These are phyloP conservation scores for Phialophora macrospora DNA, from an alignment of 2,329 filamentous ascomycete genomes.

Conservation along the genomic window DNA sequence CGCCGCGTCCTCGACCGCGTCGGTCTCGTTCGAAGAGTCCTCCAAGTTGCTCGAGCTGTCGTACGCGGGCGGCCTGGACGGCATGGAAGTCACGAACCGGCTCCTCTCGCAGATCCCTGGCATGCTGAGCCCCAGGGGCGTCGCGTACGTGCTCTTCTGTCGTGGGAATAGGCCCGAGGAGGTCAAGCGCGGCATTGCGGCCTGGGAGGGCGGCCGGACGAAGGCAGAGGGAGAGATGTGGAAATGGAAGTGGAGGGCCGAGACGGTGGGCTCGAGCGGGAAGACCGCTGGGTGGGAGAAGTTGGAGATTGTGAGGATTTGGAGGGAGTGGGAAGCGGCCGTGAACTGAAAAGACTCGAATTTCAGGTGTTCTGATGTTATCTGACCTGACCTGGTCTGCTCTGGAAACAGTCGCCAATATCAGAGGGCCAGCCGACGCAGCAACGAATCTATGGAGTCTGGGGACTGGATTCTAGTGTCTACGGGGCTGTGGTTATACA, in stretches of 20 bases:
- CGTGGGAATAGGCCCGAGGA: conserved; percentile 83
- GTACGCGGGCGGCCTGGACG: conserved; percentile 85
- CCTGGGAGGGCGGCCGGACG: conserved; percentile 53
- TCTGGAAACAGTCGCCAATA: background rate
- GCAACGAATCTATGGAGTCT: background rate
- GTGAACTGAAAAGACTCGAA: background rate
- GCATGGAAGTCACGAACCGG: conserved; percentile 90
- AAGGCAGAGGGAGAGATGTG: background rate
- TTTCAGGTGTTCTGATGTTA: background rate
- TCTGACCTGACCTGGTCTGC: background rate
- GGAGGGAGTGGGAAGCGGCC: conserved; percentile 55
- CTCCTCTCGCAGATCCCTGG: conserved; percentile 71
- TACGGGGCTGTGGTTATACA: background rate
- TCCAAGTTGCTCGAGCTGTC: conserved; percentile 82
- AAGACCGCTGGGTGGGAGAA: conserved; percentile 94
- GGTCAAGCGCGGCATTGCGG: conserved; percentile 67
- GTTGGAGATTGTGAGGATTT: conserved; percentile 85
- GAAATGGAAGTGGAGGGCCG: conserved; percentile 66
- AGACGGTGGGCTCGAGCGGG: conserved; percentile 80
- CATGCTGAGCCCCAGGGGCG: conserved; percentile 69
- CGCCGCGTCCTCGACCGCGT: conserved; percentile 13
- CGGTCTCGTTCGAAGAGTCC: conserved; percentile 70
- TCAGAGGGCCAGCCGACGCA: background rate
- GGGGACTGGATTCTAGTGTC: too few species aligned
- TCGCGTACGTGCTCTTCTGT: conserved; percentile 88